Evolutionary conservation across 495 filamentous ascomycete genomes (phyloP).

Genomic region (Tuber brumale): DNA sequence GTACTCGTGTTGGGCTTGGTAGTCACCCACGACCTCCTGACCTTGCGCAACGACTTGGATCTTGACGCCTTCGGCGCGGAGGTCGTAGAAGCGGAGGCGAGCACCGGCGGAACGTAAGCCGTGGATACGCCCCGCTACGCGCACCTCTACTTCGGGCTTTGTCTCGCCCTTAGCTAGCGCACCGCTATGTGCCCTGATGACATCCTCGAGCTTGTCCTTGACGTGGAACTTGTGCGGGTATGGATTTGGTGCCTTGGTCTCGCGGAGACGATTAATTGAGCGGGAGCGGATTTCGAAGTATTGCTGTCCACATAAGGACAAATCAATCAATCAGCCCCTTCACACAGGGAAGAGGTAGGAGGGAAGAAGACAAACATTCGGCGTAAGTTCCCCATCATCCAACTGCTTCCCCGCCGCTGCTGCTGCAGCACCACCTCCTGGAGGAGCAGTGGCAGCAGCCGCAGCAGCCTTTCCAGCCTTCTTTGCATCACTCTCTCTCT

Average conservation of each 20-base stretch:
- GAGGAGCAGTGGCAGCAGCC: constrained; percentile 65
- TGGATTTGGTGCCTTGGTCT: constrained; percentile 73
- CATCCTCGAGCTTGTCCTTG: constrained; percentile 68
- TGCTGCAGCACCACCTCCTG: constrained; percentile 57
- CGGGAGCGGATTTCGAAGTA: constrained; percentile 95
- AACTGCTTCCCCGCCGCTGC: constrained; percentile 51
- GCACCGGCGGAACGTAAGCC: constrained; percentile 73
- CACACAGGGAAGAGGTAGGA: neutral
- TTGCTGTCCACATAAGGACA: constrained; percentile 54
- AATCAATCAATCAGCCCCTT: neutral
- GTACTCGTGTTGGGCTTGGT: constrained; percentile 67
- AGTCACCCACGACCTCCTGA: constrained; percentile 52
- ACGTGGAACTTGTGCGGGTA: constrained; percentile 97
- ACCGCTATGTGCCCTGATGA: constrained; percentile 61
- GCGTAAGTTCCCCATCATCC: constrained; percentile 71
- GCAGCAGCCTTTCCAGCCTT: constrained; percentile 80
- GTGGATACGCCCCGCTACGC: constrained; percentile 78
- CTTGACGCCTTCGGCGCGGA: constrained; percentile 73
- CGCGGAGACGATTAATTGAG: constrained; percentile 73
- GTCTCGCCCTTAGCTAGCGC: constrained; percentile 79
- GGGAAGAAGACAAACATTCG: constrained; percentile 61
- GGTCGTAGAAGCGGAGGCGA: constrained; percentile 91
- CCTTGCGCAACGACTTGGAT: constrained; percentile 89
- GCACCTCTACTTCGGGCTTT: constrained; percentile 62
- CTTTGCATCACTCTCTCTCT: constrained; percentile 73